Percentiles rank a stretch among this genome's conserved stretches.
These are phyloP conservation scores for Daldinia childiae DNA, from an alignment of 495 filamentous ascomycete genomes.

Conservation along the genomic window DNA sequence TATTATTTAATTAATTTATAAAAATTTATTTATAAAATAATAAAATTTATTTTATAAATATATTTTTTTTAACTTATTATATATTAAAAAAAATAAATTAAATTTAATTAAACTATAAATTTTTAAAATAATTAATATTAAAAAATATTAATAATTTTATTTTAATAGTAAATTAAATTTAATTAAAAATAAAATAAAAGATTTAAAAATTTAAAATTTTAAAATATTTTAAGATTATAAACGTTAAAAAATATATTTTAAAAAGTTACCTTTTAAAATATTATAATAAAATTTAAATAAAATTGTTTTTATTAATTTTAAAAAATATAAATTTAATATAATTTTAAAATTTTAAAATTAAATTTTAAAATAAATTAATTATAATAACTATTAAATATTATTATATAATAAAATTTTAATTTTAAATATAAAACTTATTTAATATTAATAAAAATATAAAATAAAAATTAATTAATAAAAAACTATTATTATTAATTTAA, in stretches of 20 bases:
- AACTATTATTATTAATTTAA: not conserved
- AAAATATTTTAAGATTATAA: not conserved
- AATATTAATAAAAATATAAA: not conserved
- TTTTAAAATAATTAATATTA: not conserved
- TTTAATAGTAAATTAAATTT: not conserved
- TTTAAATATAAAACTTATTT: too few species aligned
- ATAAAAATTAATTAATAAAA: not conserved
- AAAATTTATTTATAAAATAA: not conserved
- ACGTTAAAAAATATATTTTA: not conserved
- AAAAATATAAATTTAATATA: not conserved
- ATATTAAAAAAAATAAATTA: not conserved
- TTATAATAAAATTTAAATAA: not conserved
- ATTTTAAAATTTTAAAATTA: not conserved
- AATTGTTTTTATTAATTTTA: not conserved
- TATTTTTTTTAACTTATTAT: not conserved
- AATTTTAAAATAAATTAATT: not conserved
- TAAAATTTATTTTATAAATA: not conserved
- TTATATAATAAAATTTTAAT: not conserved
- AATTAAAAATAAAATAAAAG: not conserved
- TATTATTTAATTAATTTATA: not conserved
- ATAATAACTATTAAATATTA: not conserved
- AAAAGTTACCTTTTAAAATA: not conserved
- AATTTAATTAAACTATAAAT: not conserved
- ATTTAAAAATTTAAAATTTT: not conserved
- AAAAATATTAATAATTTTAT: not conserved